phyloP scores from a whole-genome alignment of 805 yeast genomes.

The Yamadazyma philogaea region DNA sequence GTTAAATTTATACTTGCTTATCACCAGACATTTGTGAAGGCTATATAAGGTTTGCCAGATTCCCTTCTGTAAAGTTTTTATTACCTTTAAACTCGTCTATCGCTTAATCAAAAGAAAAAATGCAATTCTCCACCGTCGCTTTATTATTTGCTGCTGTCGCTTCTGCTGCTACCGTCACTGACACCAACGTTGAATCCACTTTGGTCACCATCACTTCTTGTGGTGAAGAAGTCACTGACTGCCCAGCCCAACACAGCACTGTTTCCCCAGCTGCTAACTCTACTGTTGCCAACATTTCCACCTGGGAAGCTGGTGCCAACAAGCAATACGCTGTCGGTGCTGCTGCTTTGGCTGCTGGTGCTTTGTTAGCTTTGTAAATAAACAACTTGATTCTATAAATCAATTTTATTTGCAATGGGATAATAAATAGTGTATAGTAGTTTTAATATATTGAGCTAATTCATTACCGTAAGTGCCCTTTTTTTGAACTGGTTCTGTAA shows the following conservation, averaged over 20 bases:
- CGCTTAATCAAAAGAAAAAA: slow-evolving; percentile 22
- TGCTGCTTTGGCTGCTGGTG: slow-evolving; percentile 23
- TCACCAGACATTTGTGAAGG: background rate
- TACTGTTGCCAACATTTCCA: slow-evolving; percentile 19
- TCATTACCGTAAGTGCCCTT: no score
- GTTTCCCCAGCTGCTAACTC: slow-evolving; percentile 15
- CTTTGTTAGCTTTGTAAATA: slow-evolving; percentile 18
- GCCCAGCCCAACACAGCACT: slow-evolving; percentile 37
- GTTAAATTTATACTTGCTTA: background rate
- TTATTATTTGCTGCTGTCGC: slow-evolving; percentile 17
- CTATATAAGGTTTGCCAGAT: background rate
- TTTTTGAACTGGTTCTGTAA: no score
- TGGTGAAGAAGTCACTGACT: slow-evolving; percentile 39
- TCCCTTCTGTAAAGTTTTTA: background rate
- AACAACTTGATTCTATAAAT: background rate
- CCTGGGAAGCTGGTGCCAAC: slow-evolving; percentile 21
- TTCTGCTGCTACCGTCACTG: slow-evolving; percentile 31
- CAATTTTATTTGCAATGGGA: slow-evolving; percentile 7
- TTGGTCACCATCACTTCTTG: slow-evolving; percentile 43
- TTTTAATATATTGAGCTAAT: slow-evolving; percentile 2
- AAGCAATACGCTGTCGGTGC: slow-evolving; percentile 20
- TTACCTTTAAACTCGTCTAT: slow-evolving; percentile 9
- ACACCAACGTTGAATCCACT: slow-evolving; percentile 29
- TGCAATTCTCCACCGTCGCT: slow-evolving; percentile 35
- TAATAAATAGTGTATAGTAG: slow-evolving; percentile 7